These are phyloP conservation scores for Ophiostoma sp. DNA, from an alignment of 2,329 filamentous ascomycete species.

Conservation along the genomic window DNA sequence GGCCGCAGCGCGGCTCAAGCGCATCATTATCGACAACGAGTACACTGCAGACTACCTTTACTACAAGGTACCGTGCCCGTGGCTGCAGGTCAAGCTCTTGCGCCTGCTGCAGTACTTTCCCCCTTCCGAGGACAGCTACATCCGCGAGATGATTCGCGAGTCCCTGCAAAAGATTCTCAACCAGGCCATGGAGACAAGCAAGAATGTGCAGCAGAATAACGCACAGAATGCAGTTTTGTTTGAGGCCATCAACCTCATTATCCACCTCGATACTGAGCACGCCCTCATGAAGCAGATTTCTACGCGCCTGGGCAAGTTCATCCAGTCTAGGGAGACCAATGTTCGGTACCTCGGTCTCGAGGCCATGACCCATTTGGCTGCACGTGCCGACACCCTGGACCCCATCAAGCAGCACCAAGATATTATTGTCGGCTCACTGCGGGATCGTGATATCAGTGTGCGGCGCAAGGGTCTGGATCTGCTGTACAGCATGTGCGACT, in stretches of 20 bases:
- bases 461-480: conserved; percentile 91
- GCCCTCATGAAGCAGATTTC: conserved; percentile 96
- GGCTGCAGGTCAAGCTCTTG: conserved; percentile 93
- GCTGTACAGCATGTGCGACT: conserved; percentile 99
- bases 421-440: conserved; percentile 88
- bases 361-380: conserved; percentile 96
- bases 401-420: conserved; percentile 98
- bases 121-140: conserved; percentile 88
- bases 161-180: conserved; percentile 88
- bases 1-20: conserved; percentile 81
- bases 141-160: conserved; percentile 85
- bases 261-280: conserved; percentile 92
- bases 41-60: conserved; percentile 90
- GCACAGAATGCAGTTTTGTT: conserved; percentile 97
- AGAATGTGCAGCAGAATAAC: conserved; percentile 99
- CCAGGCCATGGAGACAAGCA: conserved; percentile 84
- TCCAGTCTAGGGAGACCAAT: conserved; percentile 94
- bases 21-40: conserved; percentile 84
- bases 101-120: conserved; percentile 93
- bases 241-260: conserved; percentile 97
- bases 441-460: conserved; percentile 95
- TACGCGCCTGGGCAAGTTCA: conserved; percentile 83
- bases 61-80: conserved; percentile 98
- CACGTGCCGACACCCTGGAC: conserved; percentile 85
- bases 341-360: conserved; percentile 93